Conservation (phyloP, 2,329 filamentous ascomycete species). For the Sarocladium strictum region DNA sequence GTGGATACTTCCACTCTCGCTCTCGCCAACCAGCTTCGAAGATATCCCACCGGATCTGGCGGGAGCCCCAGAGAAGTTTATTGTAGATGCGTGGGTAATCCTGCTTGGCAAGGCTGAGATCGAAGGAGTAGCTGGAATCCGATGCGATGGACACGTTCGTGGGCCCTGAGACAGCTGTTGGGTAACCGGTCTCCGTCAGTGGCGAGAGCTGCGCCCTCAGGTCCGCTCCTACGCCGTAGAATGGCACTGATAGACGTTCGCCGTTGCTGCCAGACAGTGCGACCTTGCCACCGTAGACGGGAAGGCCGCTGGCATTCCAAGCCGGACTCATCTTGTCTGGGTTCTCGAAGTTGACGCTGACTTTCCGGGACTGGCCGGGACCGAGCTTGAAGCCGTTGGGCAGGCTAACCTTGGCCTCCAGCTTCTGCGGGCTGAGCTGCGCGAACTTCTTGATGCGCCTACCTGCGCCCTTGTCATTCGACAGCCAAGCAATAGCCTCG, state of each 20-base stretch:
- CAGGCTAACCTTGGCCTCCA: slow-evolving; percentile 17
- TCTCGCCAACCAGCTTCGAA: slow-evolving; percentile 24
- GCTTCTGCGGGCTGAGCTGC: slow-evolving; percentile 9
- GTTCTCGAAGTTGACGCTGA: slow-evolving; percentile 23
- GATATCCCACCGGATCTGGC: slow-evolving; percentile 14
- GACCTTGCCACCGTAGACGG: slow-evolving; percentile 29
- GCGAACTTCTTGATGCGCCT: slow-evolving; percentile 6
- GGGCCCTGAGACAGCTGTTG: slow-evolving; percentile 8
- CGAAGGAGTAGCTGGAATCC: slow-evolving; percentile 13
- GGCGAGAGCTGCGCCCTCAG: slow-evolving; percentile 9
- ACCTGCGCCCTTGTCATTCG: slow-evolving; percentile 10
- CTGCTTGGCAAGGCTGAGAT: slow-evolving; percentile 12
- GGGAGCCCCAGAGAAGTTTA: slow-evolving; percentile 18
- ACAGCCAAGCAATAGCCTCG: slow-evolving; percentile 23
- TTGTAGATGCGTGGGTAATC: slow-evolving; percentile 17
- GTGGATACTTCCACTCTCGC: slow-evolving; percentile 28
- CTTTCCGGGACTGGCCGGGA: slow-evolving; percentile 17
- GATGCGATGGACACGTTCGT: neutral
- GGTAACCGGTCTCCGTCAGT: slow-evolving; percentile 6
- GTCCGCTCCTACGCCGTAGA: slow-evolving; percentile 19
- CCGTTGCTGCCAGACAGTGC: slow-evolving; percentile 22
- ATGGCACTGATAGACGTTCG: slow-evolving; percentile 26
- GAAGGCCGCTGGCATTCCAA: slow-evolving; percentile 23
- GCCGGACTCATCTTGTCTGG: slow-evolving; percentile 17
- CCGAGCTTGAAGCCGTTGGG: slow-evolving; percentile 18